These are phyloP conservation scores for Dicorynia guianensis DNA, from an alignment of 306 rosid genomes.

Conservation along the genomic window DNA sequence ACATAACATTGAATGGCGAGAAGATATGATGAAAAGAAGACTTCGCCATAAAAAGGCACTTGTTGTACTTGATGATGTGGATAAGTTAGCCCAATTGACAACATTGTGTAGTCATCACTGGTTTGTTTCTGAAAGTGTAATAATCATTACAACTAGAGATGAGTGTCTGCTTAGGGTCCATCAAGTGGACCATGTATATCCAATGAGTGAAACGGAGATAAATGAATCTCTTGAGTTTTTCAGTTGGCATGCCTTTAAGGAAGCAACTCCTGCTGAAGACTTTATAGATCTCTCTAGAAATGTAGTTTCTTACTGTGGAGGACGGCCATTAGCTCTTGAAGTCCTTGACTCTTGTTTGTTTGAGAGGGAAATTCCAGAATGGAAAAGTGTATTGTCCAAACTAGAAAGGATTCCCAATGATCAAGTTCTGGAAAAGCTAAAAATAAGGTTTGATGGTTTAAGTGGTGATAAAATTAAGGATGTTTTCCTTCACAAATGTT, in stretches of 20 bases:
- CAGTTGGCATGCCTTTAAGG: constrained; percentile 3
- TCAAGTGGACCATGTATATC: background rate
- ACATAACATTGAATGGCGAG: too few species aligned
- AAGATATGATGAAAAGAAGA: too few species aligned
- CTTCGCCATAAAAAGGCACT: background rate
- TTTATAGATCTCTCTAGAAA: constrained; percentile 13
- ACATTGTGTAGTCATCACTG: background rate
- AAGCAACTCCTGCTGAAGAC: background rate
- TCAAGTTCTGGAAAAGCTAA: constrained; percentile 9
- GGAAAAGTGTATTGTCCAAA: constrained; percentile 7
- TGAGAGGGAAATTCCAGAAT: background rate
- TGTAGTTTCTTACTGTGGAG: constrained; percentile 8
- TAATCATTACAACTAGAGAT: constrained; percentile 8
- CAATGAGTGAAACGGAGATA: background rate
- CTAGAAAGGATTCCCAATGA: background rate
- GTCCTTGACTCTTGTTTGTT: constrained; percentile 20
- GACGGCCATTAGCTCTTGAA: constrained; percentile 41
- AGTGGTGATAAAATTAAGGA: background rate
- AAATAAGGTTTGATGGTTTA: constrained; percentile 32
- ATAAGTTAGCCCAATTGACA: background rate
- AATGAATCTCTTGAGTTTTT: background rate
- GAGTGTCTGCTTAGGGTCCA: background rate
- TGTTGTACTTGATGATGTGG: constrained; percentile 15
- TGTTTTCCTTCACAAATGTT: constrained; percentile 38
- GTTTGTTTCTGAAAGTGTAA: background rate